Evolutionary conservation across 768 basidiomycete species (phyloP).

Genomic region (Ramaria sp.): DNA sequence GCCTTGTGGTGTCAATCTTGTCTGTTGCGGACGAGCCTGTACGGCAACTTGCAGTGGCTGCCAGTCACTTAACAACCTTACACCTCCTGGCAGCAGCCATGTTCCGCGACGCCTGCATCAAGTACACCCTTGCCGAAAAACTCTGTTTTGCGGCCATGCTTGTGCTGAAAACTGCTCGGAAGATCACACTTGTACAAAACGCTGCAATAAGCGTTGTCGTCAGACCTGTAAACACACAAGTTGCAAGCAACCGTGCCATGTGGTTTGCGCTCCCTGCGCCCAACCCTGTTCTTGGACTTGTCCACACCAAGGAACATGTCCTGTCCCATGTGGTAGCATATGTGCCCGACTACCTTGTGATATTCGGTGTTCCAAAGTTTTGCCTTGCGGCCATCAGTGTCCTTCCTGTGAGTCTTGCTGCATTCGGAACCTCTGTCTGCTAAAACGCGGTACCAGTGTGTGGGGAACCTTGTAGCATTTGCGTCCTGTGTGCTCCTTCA

Average conservation of each 20-base stretch:
- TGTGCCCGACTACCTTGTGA: constrained; percentile 61
- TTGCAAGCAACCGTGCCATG: constrained; percentile 38
- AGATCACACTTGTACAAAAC: constrained; percentile 35
- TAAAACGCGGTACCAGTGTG: constrained; percentile 35
- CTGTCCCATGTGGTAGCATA: constrained; percentile 57
- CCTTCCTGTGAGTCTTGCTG: constrained; percentile 41
- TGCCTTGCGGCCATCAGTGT: constrained; percentile 54
- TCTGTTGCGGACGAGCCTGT: constrained; percentile 45
- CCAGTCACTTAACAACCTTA: constrained; percentile 22
- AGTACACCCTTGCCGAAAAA: constrained; percentile 38
- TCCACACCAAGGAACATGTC: constrained; percentile 36
- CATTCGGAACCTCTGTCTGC: constrained; percentile 7
- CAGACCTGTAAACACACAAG: constrained; percentile 44
- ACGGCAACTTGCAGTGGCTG: constrained; percentile 38
- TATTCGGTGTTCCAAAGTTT: constrained; percentile 31
- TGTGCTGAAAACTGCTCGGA: constrained; percentile 40
- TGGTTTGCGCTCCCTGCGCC: constrained; percentile 50
- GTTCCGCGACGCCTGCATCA: constrained; percentile 27
- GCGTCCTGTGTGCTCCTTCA: constrained; percentile 36
- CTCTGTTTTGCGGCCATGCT: constrained; percentile 43
- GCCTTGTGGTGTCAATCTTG: constrained; percentile 33
- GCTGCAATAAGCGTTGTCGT: constrained; percentile 37
- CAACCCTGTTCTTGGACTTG: constrained; percentile 53
- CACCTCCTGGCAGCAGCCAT: background rate
- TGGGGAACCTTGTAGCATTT: constrained; percentile 49